These are phyloP conservation scores for sorghum (Sorghum bicolor) DNA, from an alignment of 176 grass and related monocot species.

Conservation along the genomic window DNA sequence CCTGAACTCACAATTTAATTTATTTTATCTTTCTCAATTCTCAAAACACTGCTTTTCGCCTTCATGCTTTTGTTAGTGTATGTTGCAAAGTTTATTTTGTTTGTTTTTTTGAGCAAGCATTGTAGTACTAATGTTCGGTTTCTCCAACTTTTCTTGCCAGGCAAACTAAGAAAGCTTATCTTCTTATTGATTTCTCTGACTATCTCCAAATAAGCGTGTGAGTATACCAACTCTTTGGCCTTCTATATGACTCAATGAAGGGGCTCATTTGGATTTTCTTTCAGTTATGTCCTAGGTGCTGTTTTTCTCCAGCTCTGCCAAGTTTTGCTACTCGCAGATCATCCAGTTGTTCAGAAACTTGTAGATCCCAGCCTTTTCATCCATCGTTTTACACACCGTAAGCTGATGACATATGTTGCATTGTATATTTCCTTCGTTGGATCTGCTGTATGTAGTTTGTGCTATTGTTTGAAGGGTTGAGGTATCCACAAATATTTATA, in stretches of 20 bases:
- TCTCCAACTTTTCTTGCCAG: conserved; percentile 48
- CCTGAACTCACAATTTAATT: neutral
- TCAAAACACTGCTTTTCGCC: neutral
- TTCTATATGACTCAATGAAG: conserved; percentile 10
- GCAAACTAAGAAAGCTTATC: conserved; percentile 83
- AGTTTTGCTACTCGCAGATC: conserved; percentile 56
- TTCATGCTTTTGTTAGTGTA: neutral
- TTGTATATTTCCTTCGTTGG: conserved; percentile 5
- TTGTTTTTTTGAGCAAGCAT: neutral
- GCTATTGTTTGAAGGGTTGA: neutral
- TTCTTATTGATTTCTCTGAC: conserved; percentile 94
- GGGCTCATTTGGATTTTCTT: conserved; percentile 43
- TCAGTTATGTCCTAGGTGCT: conserved; percentile 91
- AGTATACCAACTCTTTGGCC: conserved; percentile 19
- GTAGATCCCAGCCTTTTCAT: conserved; percentile 98
- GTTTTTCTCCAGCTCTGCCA: conserved; percentile 93
- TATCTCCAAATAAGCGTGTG: conserved; percentile 88
- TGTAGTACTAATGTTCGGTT: conserved; percentile 4
- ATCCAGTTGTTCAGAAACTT: conserved; percentile 85
- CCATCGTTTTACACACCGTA: conserved; percentile 90
- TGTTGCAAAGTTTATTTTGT: conserved; percentile 1
- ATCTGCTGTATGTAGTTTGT: neutral
- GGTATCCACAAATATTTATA: neutral
- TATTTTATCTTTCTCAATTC: neutral
- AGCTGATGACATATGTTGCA: conserved; percentile 28